Conservation (phyloP, 768 basidiomycete species). For the Amanita muscaria region DNA sequence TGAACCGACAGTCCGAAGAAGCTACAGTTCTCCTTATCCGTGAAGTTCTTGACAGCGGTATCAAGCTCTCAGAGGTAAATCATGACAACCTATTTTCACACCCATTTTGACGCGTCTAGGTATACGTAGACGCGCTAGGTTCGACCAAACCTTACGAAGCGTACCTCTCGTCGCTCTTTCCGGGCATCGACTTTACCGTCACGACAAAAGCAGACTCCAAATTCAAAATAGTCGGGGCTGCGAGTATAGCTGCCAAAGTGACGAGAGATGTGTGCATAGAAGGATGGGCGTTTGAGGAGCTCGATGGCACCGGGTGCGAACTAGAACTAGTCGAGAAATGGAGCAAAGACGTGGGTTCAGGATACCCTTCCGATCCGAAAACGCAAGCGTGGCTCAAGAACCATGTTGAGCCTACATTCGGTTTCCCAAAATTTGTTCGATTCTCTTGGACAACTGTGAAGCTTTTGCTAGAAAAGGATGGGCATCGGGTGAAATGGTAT, state of each 20-base stretch:
- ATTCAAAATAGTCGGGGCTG: constrained; percentile 95
- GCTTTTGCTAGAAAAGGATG: constrained; percentile 71
- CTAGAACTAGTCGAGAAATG: constrained; percentile 15
- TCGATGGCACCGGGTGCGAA: constrained; percentile 13
- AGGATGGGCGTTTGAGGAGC: constrained; percentile 75
- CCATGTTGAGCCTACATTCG: constrained; percentile 81
- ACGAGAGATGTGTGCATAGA: constrained; percentile 89
- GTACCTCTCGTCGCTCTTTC: constrained; percentile 74
- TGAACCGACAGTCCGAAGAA: constrained; percentile 83
- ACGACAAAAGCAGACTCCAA: constrained; percentile 90
- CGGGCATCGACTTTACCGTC: constrained; percentile 81
- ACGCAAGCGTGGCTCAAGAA: constrained; percentile 80
- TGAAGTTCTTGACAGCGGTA: constrained; percentile 72
- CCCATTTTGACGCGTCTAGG: constrained; percentile 31
- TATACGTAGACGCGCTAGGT: constrained; percentile 93
- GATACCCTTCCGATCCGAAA: constrained; percentile 92
- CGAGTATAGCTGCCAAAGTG: constrained; percentile 96
- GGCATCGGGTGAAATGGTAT: constrained; percentile 76
- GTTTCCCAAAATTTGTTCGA: constrained; percentile 81
- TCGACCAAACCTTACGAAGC: constrained; percentile 78
- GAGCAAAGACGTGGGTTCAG: constrained; percentile 54
- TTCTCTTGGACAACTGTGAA: constrained; percentile 97
- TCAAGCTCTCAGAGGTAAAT: constrained; percentile 68
- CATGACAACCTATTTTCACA: not conserved
- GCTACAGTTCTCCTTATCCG: constrained; percentile 86